Conservation (phyloP, 345 rosid species). For the Xanthoceras sorbifolium region DNA sequence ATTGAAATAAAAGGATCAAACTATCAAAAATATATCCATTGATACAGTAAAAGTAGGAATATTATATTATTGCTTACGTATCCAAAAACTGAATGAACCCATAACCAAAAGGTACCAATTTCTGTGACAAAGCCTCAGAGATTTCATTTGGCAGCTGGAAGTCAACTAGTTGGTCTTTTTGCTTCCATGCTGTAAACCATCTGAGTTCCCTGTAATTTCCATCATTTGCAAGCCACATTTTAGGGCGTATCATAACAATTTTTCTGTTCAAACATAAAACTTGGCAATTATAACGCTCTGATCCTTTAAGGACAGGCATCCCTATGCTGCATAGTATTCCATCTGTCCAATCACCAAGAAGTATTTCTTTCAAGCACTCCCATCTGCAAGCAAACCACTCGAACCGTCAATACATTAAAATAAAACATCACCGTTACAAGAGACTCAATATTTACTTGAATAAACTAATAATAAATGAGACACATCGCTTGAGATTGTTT, state of each 20-base stretch:
- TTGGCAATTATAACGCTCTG: slow-evolving; percentile 95
- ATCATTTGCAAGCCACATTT: slow-evolving; percentile 93
- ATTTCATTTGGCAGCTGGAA: slow-evolving; percentile 76
- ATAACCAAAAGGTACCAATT: slow-evolving; percentile 81
- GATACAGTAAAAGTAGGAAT: background rate
- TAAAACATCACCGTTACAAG: background rate
- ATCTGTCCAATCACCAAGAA: slow-evolving; percentile 81
- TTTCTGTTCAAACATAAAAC: slow-evolving; percentile 75
- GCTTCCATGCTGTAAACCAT: slow-evolving; percentile 94
- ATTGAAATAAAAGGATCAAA: background rate
- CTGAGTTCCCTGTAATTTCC: slow-evolving; percentile 87
- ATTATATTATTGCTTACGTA: slow-evolving; percentile 52
- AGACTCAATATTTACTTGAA: background rate
- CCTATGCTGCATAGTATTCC: slow-evolving; percentile 92
- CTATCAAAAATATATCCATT: background rate
- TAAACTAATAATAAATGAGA: background rate
- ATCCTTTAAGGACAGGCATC: slow-evolving; percentile 87
- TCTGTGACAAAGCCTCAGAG: slow-evolving; percentile 74
- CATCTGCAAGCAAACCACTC: slow-evolving; percentile 50
- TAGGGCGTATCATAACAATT: slow-evolving; percentile 90
- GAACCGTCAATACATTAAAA: slow-evolving; percentile 5
- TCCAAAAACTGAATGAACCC: slow-evolving; percentile 84
- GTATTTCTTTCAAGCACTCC: slow-evolving; percentile 89
- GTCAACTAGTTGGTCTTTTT: slow-evolving; percentile 63
- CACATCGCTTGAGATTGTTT: background rate